A percentile compares a stretch with the other conserved stretches of the same genome.
Conservation (phyloP, 2,329 filamentous ascomycete genomes). For the Pestalotiopsis sp. region DNA sequence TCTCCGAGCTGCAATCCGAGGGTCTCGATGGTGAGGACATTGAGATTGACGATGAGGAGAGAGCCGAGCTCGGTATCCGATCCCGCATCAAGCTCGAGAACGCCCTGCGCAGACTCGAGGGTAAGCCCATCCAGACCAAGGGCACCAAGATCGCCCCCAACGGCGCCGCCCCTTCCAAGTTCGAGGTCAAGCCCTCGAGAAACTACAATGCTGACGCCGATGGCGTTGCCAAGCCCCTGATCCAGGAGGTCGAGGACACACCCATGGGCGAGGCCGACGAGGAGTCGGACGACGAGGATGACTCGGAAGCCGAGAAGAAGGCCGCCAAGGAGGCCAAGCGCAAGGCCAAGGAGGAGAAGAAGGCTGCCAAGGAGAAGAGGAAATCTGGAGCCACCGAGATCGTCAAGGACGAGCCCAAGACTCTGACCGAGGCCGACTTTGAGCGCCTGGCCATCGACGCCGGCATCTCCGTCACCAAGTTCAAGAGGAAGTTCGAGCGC, state of each 20-base stretch:
- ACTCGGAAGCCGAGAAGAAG: slow-evolving; percentile 41
- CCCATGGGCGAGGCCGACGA: slow-evolving; percentile 46
- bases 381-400: slow-evolving; percentile 26
- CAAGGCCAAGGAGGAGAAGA: slow-evolving; percentile 40
- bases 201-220: slow-evolving; percentile 97
- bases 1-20: slow-evolving; percentile 74
- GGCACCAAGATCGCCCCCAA: slow-evolving; percentile 76
- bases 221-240: slow-evolving; percentile 62
- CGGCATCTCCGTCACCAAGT: slow-evolving; percentile 74
- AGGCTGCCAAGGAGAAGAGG: slow-evolving; percentile 39
- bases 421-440: slow-evolving; percentile 59
- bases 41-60: slow-evolving; percentile 83
- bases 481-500: slow-evolving; percentile 76
- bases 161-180: slow-evolving; percentile 73
- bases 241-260: slow-evolving; percentile 41
- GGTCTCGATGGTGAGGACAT: slow-evolving; percentile 55
- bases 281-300: slow-evolving; percentile 42
- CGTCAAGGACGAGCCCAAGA: slow-evolving; percentile 35
- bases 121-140: slow-evolving; percentile 82
- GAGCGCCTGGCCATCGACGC: slow-evolving; percentile 65
- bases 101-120: slow-evolving; percentile 78
- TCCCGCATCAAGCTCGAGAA: slow-evolving; percentile 76
- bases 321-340: slow-evolving; percentile 29
- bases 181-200: slow-evolving; percentile 87
- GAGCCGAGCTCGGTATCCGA: slow-evolving; percentile 75